Percentiles rank a stretch among this genome's conserved stretches.
These are phyloP conservation scores for Colletotrichum sojae DNA, from an alignment of 2,329 filamentous ascomycete genomes.

Conservation along the genomic window DNA sequence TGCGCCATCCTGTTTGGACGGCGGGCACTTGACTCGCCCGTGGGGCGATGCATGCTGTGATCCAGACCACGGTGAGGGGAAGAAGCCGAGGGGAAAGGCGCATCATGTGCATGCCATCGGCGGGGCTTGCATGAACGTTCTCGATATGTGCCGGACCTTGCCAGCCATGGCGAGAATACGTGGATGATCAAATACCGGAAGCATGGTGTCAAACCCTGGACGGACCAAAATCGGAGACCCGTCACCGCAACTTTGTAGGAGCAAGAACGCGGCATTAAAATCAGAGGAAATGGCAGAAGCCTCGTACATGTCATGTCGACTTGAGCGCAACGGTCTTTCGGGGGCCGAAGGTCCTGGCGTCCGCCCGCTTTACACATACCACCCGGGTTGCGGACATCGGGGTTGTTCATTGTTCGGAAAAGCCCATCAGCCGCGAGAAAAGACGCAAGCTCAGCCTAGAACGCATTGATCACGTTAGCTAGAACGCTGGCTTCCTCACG, in stretches of 20 bases:
- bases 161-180: constrained; percentile 21
- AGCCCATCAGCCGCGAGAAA: constrained; percentile 4
- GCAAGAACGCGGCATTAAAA: neutral
- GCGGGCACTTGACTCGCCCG: constrained; percentile 37
- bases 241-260: constrained; percentile 29
- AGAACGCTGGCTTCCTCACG: neutral
- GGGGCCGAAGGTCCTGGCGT: neutral
- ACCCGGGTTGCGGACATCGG: neutral
- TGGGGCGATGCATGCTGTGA: constrained; percentile 29
- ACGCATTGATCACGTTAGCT: constrained; percentile 1
- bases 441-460: neutral
- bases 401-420: constrained; percentile 3
- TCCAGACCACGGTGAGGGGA: constrained; percentile 28
- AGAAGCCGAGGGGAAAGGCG: constrained; percentile 19
- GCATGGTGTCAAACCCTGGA: constrained; percentile 25
- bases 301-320: constrained; percentile 9
- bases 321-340: constrained; percentile 4
- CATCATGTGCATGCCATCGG: constrained; percentile 36
- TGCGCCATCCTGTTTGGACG: constrained; percentile 22
- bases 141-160: constrained; percentile 25
- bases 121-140: constrained; percentile 39
- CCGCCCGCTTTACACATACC: neutral
- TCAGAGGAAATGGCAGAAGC: neutral
- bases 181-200: constrained; percentile 17
- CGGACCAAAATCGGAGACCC: constrained; percentile 16